A percentile compares a stretch with the other conserved stretches of the same genome.
These are phyloP conservation scores for Lycium ferocissimum DNA, from an alignment of 257 asterid genomes.

Conservation along the genomic window DNA sequence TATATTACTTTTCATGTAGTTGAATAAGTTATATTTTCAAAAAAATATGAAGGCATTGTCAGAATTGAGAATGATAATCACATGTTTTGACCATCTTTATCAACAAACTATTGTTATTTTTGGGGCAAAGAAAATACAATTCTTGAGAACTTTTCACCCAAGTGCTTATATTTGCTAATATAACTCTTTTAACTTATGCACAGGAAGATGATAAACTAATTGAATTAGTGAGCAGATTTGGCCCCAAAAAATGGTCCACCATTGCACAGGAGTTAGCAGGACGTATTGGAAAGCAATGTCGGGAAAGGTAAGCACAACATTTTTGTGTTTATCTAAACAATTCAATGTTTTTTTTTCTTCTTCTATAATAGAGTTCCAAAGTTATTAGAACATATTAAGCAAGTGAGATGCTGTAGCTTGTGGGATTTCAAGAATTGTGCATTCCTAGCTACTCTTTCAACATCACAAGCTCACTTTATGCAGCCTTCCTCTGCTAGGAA, in stretches of 20 bases:
- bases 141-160: constrained; percentile 16
- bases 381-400: not conserved
- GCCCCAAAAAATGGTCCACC: constrained; percentile 96
- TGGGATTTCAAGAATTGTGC: not conserved
- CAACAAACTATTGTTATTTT: not conserved
- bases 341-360: constrained; percentile 15
- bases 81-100: not conserved
- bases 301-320: constrained; percentile 67
- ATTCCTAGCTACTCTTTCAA: constrained; percentile 5
- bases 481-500: constrained; percentile 10
- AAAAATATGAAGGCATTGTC: not conserved
- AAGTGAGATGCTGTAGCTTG: not conserved
- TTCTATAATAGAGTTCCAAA: not conserved
- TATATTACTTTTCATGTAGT: not conserved
- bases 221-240: constrained; percentile 70
- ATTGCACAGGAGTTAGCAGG: constrained; percentile 95
- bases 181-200: constrained; percentile 27
- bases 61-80: not conserved
- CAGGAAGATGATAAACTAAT: constrained; percentile 90
- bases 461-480: not conserved
- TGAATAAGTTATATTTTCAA: not conserved
- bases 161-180: constrained; percentile 22
- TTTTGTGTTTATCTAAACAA: not conserved
- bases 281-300: constrained; percentile 97
- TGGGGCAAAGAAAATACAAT: not conserved